Conservation (phyloP, 2,329 filamentous ascomycete genomes). For the Calonectria leucothoes region DNA sequence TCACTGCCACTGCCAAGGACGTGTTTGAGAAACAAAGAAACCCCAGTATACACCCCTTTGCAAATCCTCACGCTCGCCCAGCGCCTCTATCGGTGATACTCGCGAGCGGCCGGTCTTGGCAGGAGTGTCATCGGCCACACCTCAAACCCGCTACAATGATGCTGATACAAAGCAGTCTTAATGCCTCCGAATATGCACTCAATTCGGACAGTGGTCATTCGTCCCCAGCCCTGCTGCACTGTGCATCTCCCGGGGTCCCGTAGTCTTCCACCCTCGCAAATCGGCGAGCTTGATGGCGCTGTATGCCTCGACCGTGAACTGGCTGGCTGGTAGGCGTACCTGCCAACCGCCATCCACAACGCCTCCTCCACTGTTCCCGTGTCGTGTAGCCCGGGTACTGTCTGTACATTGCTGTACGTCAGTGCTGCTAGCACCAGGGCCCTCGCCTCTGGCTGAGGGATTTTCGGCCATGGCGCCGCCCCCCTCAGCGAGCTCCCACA, state of each 20-base stretch:
- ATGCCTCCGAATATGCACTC: conserved; percentile 13
- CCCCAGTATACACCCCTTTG: conserved; percentile 26
- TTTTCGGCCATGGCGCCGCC: conserved; percentile 39
- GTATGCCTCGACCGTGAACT: conserved; percentile 1
- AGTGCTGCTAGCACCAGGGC: conserved; percentile 38
- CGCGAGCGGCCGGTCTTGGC: conserved; percentile 24
- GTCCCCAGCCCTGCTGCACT: conserved; percentile 29
- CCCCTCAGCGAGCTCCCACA: conserved; percentile 25
- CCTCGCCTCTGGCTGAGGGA: conserved; percentile 41
- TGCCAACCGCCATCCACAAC: conserved; percentile 11
- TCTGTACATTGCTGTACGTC: conserved; percentile 43
- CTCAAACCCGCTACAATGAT: conserved; percentile 18
- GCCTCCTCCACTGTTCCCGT: conserved; percentile 26
- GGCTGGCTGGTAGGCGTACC: conserved; percentile 6
- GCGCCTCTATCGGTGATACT: conserved; percentile 30
- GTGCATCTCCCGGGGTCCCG: conserved; percentile 38
- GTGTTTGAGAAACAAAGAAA: conserved; percentile 21
- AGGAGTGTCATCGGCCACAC: conserved; percentile 6
- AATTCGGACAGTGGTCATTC: conserved; percentile 10
- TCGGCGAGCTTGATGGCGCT: conserved; percentile 22
- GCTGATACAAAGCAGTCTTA: conserved; percentile 22
- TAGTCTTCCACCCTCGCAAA: conserved; percentile 30
- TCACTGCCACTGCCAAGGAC: conserved; percentile 21
- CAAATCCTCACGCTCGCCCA: conserved; percentile 1
- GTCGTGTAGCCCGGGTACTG: conserved; percentile 37